Percentiles rank a stretch among this genome's conserved stretches.
Conservation (phyloP, 164 flowering plant genomes). For the Magnolia sinica region DNA sequence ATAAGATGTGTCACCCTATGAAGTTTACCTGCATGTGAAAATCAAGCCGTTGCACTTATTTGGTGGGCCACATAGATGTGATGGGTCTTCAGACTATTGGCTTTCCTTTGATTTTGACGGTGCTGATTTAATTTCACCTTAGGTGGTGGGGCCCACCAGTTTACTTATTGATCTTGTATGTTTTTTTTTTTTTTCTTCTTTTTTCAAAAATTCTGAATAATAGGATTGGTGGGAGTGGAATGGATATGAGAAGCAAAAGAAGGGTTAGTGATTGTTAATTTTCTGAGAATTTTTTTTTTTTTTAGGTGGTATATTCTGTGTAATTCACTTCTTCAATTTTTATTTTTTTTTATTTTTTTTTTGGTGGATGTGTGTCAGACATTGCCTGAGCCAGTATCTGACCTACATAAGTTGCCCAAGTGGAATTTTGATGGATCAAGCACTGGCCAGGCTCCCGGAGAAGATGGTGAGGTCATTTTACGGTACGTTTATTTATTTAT, state of each 20-base stretch:
- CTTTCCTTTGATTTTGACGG: too few species aligned
- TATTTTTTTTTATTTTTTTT: background rate
- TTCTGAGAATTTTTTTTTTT: background rate
- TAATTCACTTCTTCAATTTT: background rate
- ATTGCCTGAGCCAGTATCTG: slow-evolving; percentile 10
- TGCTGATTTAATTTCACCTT: background rate
- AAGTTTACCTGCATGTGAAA: too few species aligned
- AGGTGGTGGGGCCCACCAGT: too few species aligned
- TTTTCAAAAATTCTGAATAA: background rate
- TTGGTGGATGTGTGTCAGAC: slow-evolving; percentile 16
- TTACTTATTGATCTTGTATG: background rate
- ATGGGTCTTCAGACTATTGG: too few species aligned
- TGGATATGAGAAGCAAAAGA: slow-evolving; percentile 71
- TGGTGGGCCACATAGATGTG: too few species aligned
- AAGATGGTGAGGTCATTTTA: slow-evolving; percentile 90
- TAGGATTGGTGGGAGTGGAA: slow-evolving; percentile 71
- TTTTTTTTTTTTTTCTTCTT: background rate
- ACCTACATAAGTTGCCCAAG: slow-evolving; percentile 63
- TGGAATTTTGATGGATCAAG: slow-evolving; percentile 99
- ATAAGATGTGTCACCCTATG: too few species aligned
- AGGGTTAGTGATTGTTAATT: slow-evolving; percentile 31
- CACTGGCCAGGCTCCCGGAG: slow-evolving; percentile 96
- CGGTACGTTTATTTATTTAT: slow-evolving; percentile 46
- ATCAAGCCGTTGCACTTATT: too few species aligned
- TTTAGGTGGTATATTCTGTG: background rate